phyloP scores from a whole-genome alignment of 768 basidiomycete genomes.

The Hebeloma cylindrosporum region DNA sequence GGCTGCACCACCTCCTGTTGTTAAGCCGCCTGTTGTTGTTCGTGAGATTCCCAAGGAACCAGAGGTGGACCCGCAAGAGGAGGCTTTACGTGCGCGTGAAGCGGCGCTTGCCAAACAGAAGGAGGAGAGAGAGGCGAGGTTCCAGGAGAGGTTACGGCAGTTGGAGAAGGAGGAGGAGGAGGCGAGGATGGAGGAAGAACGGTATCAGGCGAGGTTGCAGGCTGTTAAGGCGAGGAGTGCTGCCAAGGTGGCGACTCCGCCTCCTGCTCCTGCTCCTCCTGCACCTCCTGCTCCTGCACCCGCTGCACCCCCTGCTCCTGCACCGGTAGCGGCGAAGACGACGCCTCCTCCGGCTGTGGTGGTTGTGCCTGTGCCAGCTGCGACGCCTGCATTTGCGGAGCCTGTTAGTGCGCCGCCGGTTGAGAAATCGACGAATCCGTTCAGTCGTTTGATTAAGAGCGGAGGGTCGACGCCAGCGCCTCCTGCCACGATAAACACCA shows the following conservation, averaged over 20 bases:
- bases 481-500: slow-evolving; percentile 25
- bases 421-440: slow-evolving; percentile 76
- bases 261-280: slow-evolving; percentile 29
- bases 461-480: slow-evolving; percentile 40
- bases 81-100: slow-evolving; percentile 63
- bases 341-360: slow-evolving; percentile 21
- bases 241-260: slow-evolving; percentile 26
- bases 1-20: slow-evolving; percentile 28
- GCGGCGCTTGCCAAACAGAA: slow-evolving; percentile 69
- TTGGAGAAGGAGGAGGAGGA: slow-evolving; percentile 52
- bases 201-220: slow-evolving; percentile 32
- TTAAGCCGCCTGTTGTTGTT: slow-evolving; percentile 19
- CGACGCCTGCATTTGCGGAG: slow-evolving; percentile 26
- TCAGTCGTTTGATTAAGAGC: slow-evolving; percentile 60
- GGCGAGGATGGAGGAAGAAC: slow-evolving; percentile 46
- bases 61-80: slow-evolving; percentile 77
- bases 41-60: slow-evolving; percentile 30
- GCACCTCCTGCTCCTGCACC: slow-evolving; percentile 34
- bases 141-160: slow-evolving; percentile 62
- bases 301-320: slow-evolving; percentile 35
- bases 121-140: slow-evolving; percentile 53
- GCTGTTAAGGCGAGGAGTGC: slow-evolving; percentile 33
- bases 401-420: slow-evolving; percentile 17
- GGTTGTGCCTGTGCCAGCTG: slow-evolving; percentile 25
- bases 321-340: slow-evolving; percentile 34